phyloP scores from a whole-genome alignment of 2,329 filamentous ascomycete species.

The Lachnellula suecica region DNA sequence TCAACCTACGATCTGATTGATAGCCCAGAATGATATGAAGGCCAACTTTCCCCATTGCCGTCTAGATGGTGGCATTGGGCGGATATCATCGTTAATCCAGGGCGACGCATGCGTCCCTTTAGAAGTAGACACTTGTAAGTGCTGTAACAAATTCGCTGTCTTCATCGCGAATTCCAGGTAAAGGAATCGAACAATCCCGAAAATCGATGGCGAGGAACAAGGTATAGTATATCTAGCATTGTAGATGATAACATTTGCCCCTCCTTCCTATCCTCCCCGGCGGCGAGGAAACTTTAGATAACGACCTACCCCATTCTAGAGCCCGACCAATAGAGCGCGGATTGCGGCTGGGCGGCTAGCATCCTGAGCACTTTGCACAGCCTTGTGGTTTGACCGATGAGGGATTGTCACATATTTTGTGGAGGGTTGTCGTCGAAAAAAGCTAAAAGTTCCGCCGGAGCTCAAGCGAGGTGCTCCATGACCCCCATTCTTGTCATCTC shows the following conservation, averaged over 20 bases:
- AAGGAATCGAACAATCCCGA: background rate
- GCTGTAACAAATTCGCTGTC: background rate
- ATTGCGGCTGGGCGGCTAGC: background rate
- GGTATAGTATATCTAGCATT: background rate
- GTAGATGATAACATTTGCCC: background rate
- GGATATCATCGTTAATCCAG: constrained; percentile 50
- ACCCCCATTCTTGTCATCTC: background rate
- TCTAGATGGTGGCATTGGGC: constrained; percentile 40
- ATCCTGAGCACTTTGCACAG: background rate
- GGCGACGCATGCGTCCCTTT: constrained; percentile 28
- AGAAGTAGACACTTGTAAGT: constrained; percentile 11
- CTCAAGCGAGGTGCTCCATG: background rate
- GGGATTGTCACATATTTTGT: background rate
- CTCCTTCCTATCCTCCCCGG: background rate
- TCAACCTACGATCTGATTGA: constrained; percentile 40
- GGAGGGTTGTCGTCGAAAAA: background rate
- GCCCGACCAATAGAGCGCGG: background rate
- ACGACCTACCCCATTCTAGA: background rate
- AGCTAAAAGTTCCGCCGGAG: background rate
- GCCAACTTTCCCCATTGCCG: constrained; percentile 37
- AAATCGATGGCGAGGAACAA: background rate
- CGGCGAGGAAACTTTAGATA: background rate
- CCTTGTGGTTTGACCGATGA: background rate
- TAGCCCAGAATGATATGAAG: constrained; percentile 40
- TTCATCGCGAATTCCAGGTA: background rate